Evolutionary conservation across 192 early-diverging fungal genomes (phyloP), one percentile per base, ranked within the genome.

Genomic region (Globomyces pollinis-pini): DNA sequence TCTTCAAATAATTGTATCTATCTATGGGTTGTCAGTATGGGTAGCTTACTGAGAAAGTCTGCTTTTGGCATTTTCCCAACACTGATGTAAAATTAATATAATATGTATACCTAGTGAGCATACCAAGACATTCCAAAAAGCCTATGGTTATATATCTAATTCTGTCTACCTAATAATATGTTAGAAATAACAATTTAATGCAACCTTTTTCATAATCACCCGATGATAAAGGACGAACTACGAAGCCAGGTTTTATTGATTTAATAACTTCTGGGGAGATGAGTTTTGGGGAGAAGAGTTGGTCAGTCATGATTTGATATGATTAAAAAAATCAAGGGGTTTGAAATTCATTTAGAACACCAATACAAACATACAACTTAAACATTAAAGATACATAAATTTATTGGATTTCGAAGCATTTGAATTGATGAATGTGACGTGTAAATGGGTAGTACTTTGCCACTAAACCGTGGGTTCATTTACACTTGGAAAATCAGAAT

Each of bases 161-260:
- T 8, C 39, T 15, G 50, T 9, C 18, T 3, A 54, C 43, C 47
- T 12, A 66, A 69, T 60, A 75, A 64, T 29, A 81, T 58, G 67
- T 78, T 3, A 47, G 44, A 26, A 24, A n/a, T n/a, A 81, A 52
- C 36, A 21, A 35, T 1, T 50, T 23, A 30, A 21, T 43, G 58
- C 11, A 29, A 57, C 87, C 88, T 66, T 90, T 93, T 65, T 84
- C 75, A 66, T 83, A 92, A 70, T 97, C 94, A 11, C 75, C 70
- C 33, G 75, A 64, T 56, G 77, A 77, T 16, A 96, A 78, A 0
- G 94, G 91, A 4, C 94, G 75, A 16, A 94, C 65, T 3, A 71
- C 52, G 68, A 90, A 89, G 38, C 84, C 87, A 16, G 66, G 61
- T 20, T 85, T 84, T 28, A 93, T 70, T 29, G 67, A 55, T 3